Evolutionary conservation across 164 flowering plant genomes (phyloP), one percentile per base, ranked within the genome.

Genomic region (Akebia trifoliata): DNA sequence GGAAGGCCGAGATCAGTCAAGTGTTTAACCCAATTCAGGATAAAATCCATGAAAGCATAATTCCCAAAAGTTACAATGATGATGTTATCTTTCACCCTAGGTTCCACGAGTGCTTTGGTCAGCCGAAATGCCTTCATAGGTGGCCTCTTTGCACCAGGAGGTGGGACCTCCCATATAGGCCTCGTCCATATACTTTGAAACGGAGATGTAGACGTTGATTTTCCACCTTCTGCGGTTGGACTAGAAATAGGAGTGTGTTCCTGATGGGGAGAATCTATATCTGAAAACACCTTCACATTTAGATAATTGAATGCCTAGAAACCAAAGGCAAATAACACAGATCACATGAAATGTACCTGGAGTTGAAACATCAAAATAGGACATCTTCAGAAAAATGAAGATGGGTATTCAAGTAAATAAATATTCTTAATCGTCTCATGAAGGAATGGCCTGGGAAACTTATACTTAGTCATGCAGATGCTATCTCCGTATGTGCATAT

Each of bases 1-100:
- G 81, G 77, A 37, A 90, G 60, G 21, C 83, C 82, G 47, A 90
- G 72, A 66, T 86, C 96, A 4, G 93, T 83, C 78, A 88, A 74
- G 70, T 83, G 99, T 42, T 79, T 88, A 50, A 88, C 97, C 99
- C 99, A 94, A 42, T 79, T 86, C 46, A 90, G 72, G 66, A 94
- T 82, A 64, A 94, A 94, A 69, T 94, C 99, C 95, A 85, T 82
- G 70, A 94, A 90, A 0, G 99, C 99, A 73, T 75, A 85, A 76
- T 94, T 94, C 32, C 99, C 99, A 66, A 94, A 94, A 31, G 99
- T 94, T 59, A 90, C 90, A 42, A 90, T 69, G 22, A 94, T 69
- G 36, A 86, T 69, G 59, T 94, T 90, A 54, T 86, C 84, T 65
- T 75, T 75, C 54, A 68, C 99, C 60, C 95, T 80, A 59, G 68